A percentile compares a stretch with the other conserved stretches of the same genome.
These are phyloP conservation scores for Cordyceps cicadae DNA, from an alignment of 2,329 filamentous ascomycete species.

Conservation along the genomic window DNA sequence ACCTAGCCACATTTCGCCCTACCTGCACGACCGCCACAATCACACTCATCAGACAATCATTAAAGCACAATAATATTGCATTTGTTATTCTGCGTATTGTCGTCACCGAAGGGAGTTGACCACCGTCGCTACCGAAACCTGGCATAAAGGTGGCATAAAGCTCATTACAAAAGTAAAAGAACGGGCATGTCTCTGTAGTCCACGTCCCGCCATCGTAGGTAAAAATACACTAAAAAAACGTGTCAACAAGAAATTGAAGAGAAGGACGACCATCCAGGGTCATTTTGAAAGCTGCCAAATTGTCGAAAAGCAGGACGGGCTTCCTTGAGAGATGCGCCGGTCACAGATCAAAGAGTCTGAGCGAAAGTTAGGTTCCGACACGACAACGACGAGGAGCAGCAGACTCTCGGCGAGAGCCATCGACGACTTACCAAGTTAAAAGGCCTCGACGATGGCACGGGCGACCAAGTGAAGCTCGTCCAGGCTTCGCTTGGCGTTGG, in stretches of 20 bases:
- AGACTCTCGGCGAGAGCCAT: neutral
- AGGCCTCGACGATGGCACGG: constrained; percentile 19
- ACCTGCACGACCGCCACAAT: neutral
- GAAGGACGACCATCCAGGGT: neutral
- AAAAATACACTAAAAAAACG: neutral
- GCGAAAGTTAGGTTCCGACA: neutral
- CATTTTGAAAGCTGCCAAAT: neutral
- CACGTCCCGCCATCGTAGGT: constrained; percentile 6
- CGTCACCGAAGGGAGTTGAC: neutral
- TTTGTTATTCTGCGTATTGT: neutral
- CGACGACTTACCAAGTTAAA: constrained; percentile 15
- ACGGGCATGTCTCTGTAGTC: neutral
- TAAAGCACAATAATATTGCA: neutral
- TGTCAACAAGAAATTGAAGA: neutral
- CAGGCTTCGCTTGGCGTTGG: constrained; percentile 30
- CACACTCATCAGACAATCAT: neutral
- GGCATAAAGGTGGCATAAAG: neutral
- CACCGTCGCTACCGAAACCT: neutral
- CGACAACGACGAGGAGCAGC: neutral
- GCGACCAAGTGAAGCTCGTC: constrained; percentile 21
- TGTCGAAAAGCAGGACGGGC: neutral
- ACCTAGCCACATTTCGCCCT: neutral
- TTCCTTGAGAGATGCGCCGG: neutral
- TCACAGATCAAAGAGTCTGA: neutral
- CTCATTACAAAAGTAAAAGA: neutral